Base-by-base conservation (phyloP, 1,284 basidiomycete species). In the Hemileia vastatrix region DNA sequence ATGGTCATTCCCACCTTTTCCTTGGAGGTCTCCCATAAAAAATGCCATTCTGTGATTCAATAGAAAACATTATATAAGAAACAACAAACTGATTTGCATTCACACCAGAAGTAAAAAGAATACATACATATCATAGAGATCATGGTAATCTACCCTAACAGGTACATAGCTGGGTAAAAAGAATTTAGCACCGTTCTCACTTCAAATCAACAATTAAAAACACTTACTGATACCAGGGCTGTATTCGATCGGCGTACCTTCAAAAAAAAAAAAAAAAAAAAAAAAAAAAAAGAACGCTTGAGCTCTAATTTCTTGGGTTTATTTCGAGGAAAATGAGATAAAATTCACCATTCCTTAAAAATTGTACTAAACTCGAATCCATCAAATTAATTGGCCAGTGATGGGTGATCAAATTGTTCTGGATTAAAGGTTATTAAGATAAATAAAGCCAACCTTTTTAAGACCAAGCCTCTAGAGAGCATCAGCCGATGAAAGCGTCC, bases 1-100 rank as follows among this genome's bases (percentile, higher is more conserved):
- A 33, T 75, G 72, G 61, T 78, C 76, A 52, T 76, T 71, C 2
- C 53, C 62, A 32, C 71, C 68, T 8, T 68, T 64, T 3, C 78
- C 77, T 54, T 79, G 75, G 1, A 77, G 71, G 31, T 77, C 73
- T 50, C 78, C 79, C 6, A 71, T 68, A 70, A 80, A 79, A 71
- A 78, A 79, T 0, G 77, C 71, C 72, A 79, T 74, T 63, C 78
- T 75, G 65, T 15, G 40, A 43, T 43, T n/a, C n/a, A n/a, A n/a
- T n/a, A n/a, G n/a, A n/a, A n/a, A n/a, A n/a, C n/a, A n/a, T n/a
- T n/a, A n/a, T n/a, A n/a, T n/a, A n/a, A n/a, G n/a, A n/a, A n/a
- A n/a, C n/a, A n/a, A n/a, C n/a, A n/a, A n/a, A n/a, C n/a, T n/a
- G n/a, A n/a, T n/a, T n/a, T n/a, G n/a, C n/a, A n/a, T n/a, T n/a